A percentile compares a stretch with the other conserved stretches of the same genome.
phyloP scores from a whole-genome alignment of 2,329 filamentous ascomycete genomes.

The Colletotrichum phormii region DNA sequence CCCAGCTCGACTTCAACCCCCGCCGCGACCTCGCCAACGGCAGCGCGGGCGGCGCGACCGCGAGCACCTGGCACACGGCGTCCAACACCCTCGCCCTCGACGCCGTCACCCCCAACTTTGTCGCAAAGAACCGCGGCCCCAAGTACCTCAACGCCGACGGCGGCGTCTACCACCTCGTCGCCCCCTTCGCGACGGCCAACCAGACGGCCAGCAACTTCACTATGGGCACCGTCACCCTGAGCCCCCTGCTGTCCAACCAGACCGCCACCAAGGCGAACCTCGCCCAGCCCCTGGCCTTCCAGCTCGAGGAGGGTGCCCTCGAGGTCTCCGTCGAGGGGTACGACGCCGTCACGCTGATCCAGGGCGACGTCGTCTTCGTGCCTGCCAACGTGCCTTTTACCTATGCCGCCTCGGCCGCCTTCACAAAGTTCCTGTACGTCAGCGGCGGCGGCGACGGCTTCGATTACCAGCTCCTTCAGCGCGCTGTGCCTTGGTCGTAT shows the following conservation, averaged over 20 bases:
- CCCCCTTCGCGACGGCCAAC: constrained; percentile 53
- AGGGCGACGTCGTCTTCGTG: constrained; percentile 44
- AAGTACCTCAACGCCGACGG: constrained; percentile 54
- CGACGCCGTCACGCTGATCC: constrained; percentile 38
- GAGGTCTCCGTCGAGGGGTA: constrained; percentile 40
- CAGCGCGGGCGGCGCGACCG: constrained; percentile 45
- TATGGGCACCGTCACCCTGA: constrained; percentile 54
- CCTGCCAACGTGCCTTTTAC: constrained; percentile 38
- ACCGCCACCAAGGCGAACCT: constrained; percentile 10
- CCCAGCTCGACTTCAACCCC: constrained; percentile 52
- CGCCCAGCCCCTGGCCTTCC: constrained; percentile 37
- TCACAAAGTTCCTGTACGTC: constrained; percentile 44
- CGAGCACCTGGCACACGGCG: constrained; percentile 51
- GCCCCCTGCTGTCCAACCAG: constrained; percentile 19
- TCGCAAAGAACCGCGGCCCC: constrained; percentile 58
- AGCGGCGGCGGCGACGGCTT: constrained; percentile 41
- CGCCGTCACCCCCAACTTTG: constrained; percentile 50
- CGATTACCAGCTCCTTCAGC: constrained; percentile 39
- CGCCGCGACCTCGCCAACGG: constrained; percentile 55
- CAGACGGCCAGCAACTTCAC: constrained; percentile 56
- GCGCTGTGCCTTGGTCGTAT: constrained; percentile 11
- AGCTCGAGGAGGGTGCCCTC: constrained; percentile 43
- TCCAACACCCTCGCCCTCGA: constrained; percentile 47
- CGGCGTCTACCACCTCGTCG: constrained; percentile 54
- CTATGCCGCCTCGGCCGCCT: constrained; percentile 41